Conservation (phyloP, 2,329 filamentous ascomycete species). For the Fusarium subglutinans region DNA sequence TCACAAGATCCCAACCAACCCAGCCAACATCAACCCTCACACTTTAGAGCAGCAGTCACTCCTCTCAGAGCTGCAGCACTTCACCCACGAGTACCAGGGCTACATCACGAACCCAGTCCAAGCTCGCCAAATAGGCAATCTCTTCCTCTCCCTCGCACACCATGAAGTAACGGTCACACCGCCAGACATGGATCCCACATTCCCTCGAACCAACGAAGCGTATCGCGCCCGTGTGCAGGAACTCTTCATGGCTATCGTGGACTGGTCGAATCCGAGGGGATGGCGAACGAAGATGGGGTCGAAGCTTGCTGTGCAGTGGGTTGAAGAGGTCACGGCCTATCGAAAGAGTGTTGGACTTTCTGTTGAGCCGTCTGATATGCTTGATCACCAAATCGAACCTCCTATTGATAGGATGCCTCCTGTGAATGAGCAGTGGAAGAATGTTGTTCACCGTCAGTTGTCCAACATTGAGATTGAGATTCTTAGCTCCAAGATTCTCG, state of each 20-base stretch:
- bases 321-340: background rate
- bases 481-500: conserved; percentile 31
- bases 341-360: background rate
- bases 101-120: background rate
- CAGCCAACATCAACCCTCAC: background rate
- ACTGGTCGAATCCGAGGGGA: conserved; percentile 23
- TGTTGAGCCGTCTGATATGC: conserved; percentile 1
- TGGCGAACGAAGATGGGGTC: conserved; percentile 37
- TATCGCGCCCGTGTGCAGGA: conserved; percentile 11
- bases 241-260: conserved; percentile 35
- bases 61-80: background rate
- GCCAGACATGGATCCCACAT: conserved; percentile 8
- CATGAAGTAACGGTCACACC: background rate
- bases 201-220: background rate
- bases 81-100: conserved; percentile 18
- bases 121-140: background rate
- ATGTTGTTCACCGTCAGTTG: conserved; percentile 25
- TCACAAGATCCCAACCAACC: background rate
- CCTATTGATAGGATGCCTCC: conserved; percentile 23
- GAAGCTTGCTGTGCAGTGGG: conserved; percentile 12
- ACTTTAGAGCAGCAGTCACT: background rate
- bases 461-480: conserved; percentile 38
- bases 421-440: conserved; percentile 31
- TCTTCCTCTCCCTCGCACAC: conserved; percentile 9
- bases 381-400: conserved; percentile 22